These are phyloP conservation scores for Mucor sp. DNA, from an alignment of 371 early-diverging fungal species.

Conservation along the genomic window DNA sequence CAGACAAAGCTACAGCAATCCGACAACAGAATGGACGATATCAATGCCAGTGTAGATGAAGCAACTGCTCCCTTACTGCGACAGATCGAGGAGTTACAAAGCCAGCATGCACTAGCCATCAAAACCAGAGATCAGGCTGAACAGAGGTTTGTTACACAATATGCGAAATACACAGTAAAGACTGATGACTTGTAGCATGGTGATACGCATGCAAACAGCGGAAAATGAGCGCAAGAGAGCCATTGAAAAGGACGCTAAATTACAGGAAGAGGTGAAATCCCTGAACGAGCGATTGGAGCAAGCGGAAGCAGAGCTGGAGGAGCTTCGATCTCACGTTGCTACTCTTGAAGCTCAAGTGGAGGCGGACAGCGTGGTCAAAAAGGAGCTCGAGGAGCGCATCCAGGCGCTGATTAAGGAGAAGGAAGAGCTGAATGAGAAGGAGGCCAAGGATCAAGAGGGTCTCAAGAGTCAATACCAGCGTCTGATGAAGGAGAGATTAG, in stretches of 20 bases:
- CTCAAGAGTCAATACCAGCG: conserved; percentile 49
- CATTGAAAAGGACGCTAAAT: conserved; percentile 21
- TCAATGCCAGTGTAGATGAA: conserved; percentile 55
- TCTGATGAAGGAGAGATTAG: conserved; percentile 40
- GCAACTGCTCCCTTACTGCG: conserved; percentile 64
- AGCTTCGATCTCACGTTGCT: conserved; percentile 27
- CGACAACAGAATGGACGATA: conserved; percentile 64
- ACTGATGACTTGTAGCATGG: too few species aligned
- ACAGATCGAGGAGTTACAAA: conserved; percentile 72
- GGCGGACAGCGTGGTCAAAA: conserved; percentile 22
- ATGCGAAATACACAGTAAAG: too few species aligned
- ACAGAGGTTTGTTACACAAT: conserved; percentile 36
- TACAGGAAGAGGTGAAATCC: conserved; percentile 5
- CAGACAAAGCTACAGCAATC: conserved; percentile 62
- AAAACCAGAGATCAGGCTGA: conserved; percentile 72
- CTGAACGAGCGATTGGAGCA: conserved; percentile 20
- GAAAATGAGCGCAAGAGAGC: conserved; percentile 42
- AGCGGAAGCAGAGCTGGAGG: conserved; percentile 28
- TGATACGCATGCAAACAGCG: conserved; percentile 48
- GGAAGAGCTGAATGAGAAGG: conserved; percentile 37
- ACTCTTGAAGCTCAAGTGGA: conserved; percentile 26
- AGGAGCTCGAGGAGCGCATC: conserved; percentile 30
- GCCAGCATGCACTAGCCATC: conserved; percentile 58
- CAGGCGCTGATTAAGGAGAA: conserved; percentile 29
- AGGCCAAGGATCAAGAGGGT: conserved; percentile 36